These are phyloP conservation scores for Coniochaeta sp. DNA, from an alignment of 2,329 filamentous ascomycete genomes.

Conservation along the genomic window DNA sequence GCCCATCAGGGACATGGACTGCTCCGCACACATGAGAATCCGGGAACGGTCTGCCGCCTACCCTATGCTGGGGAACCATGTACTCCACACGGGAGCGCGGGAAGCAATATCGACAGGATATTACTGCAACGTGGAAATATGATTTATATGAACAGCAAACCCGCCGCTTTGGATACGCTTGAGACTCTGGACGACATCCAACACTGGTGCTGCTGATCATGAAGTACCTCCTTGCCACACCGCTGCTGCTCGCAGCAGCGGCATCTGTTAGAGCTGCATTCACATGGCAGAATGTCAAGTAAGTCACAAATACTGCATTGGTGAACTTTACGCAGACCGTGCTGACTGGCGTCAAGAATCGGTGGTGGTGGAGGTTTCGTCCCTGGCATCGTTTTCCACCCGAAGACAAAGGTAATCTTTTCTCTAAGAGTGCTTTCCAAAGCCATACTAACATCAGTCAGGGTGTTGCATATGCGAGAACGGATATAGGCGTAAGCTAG, in stretches of 20 bases:
- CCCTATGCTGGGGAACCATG: not conserved
- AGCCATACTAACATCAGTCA: slow-evolving; percentile 13
- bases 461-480: slow-evolving; percentile 47
- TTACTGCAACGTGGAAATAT: not conserved
- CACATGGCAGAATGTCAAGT: slow-evolving; percentile 21
- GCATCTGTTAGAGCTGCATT: slow-evolving; percentile 16
- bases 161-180: not conserved
- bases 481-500: slow-evolving; percentile 40
- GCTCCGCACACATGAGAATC: not conserved
- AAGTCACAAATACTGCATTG: not conserved
- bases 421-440: not conserved
- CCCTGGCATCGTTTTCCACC: slow-evolving; percentile 50
- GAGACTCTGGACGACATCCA: not conserved
- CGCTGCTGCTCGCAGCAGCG: slow-evolving; percentile 17
- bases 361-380: slow-evolving; percentile 52
- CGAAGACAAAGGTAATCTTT: slow-evolving; percentile 17
- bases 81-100: not conserved
- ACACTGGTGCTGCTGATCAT: slow-evolving; percentile 2
- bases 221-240: slow-evolving; percentile 8
- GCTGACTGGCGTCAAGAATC: slow-evolving; percentile 25
- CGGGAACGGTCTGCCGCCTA: not conserved
- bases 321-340: not conserved
- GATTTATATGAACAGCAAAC: not conserved
- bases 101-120: not conserved
- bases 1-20: no score